These are phyloP conservation scores for Tuber brumale DNA, from an alignment of 495 filamentous ascomycete species.

Conservation along the genomic window DNA sequence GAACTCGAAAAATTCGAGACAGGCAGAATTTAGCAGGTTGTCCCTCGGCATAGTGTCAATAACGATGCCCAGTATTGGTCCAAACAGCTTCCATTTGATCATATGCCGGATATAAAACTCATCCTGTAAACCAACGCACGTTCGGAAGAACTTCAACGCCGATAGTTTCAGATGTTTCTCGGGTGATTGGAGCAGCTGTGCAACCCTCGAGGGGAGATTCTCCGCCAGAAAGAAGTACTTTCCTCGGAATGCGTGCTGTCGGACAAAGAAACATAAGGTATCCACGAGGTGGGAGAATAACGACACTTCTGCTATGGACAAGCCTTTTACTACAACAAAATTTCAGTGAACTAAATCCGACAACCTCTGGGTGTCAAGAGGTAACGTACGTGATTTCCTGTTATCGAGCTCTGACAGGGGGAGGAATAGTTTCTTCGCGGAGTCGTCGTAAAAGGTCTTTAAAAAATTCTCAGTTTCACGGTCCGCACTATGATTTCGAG, in stretches of 20 bases:
- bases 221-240: constrained; percentile 82
- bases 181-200: constrained; percentile 72
- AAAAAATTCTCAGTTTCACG: constrained; percentile 82
- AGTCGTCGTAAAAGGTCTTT: constrained; percentile 81
- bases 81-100: constrained; percentile 74
- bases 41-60: constrained; percentile 89
- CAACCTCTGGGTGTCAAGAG: constrained; percentile 9
- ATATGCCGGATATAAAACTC: constrained; percentile 88
- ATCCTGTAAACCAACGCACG: constrained; percentile 76
- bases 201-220: constrained; percentile 69
- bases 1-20: constrained; percentile 87
- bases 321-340: constrained; percentile 50
- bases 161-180: constrained; percentile 92
- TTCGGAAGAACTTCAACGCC: constrained; percentile 91
- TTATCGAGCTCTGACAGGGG: constrained; percentile 77
- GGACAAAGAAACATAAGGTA: constrained; percentile 89
- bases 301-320: constrained; percentile 73
- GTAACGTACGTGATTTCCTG: constrained; percentile 52
- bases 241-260: constrained; percentile 75
- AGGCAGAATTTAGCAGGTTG: constrained; percentile 92
- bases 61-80: constrained; percentile 80
- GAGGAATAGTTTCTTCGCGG: constrained; percentile 76
- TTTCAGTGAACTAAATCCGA: constrained; percentile 24
- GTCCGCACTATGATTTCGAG: constrained; percentile 47
- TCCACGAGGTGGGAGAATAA: constrained; percentile 88